Base-by-base conservation (phyloP, 306 rosid species). In the Vigna mungo region DNA sequence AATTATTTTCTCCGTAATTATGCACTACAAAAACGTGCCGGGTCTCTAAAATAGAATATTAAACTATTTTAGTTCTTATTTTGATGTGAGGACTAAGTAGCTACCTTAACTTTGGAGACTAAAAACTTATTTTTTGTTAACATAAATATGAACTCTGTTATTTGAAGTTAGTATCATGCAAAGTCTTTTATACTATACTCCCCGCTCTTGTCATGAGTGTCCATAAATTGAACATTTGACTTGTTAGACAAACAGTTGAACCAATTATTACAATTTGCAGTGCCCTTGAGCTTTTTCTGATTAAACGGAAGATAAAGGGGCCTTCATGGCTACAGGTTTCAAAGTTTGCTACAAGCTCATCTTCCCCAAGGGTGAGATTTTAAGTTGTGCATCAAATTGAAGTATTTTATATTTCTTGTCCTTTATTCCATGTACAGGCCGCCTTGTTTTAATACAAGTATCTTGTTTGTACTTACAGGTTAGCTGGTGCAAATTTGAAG, bases 401-500 rank as follows among this genome's bases (percentile, higher is more conserved):
- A 48, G 64, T 73, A 56, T 36, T 55, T 20, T 37, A 23, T 55
- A 76, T 72, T 54, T 56, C 65, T 66, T 78, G 46, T 37, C 64
- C 68, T 60, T 17, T 16, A 23, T 54, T 61, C 46, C 59, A 10
- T 61, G 36, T 53, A 7, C 17, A 18, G n/a, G 62, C 51, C 39
- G 32, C 73, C 43, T 16, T 17, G 30, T 77, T 69, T 80, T 72
- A 71, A 72, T 51, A 43, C 43, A 76, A 55, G 79, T 61, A 78
- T 20, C 60, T 68, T 66, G 76, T 34, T 78, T 84, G 71, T 78
- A 46, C 70, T 78, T 48, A 53, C 89, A 95, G 99, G 97, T 95
- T 75, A 92, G 97, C 90, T 95, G 99, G 96, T 95, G 97, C 92
- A 91, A 95, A 85, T 95, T 91, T 85, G 98, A 92, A 85, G 96